A percentile compares a stretch with the other conserved stretches of the same genome.
Evolutionary conservation across 2,329 filamentous ascomycete genomes (phyloP).

Genomic region (Aaosphaeria arxii): DNA sequence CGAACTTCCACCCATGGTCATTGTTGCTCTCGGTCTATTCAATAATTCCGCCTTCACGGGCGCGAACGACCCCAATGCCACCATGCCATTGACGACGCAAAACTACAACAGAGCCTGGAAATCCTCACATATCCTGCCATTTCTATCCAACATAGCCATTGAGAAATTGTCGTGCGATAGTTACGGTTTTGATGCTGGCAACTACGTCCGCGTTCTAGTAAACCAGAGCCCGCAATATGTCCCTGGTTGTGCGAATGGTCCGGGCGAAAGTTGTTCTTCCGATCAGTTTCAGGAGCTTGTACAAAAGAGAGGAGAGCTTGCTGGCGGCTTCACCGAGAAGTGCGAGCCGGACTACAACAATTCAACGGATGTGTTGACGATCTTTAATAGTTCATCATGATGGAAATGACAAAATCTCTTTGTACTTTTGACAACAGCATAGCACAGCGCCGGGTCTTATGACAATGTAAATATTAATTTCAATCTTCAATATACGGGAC

Average conservation of each 20-base stretch:
- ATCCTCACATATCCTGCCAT: constrained; percentile 62
- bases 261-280: constrained; percentile 49
- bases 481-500: too few relatives aligned
- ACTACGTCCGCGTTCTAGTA: constrained; percentile 52
- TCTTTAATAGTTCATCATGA: constrained; percentile 10
- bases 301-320: constrained; percentile 39
- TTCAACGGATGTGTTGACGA: constrained; percentile 40
- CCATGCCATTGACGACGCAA: constrained; percentile 62
- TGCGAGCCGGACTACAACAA: constrained; percentile 44
- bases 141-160: constrained; percentile 64
- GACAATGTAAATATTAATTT: too few relatives aligned
- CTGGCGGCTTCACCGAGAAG: constrained; percentile 42
- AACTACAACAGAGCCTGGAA: constrained; percentile 64
- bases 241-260: constrained; percentile 48
- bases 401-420: constrained; percentile 1
- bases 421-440: not conserved
- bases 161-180: constrained; percentile 64
- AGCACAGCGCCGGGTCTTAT: not conserved
- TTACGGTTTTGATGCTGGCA: constrained; percentile 51
- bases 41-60: constrained; percentile 62
- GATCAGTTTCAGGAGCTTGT: constrained; percentile 45
- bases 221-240: constrained; percentile 51
- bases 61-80: constrained; percentile 55
- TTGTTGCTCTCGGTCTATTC: constrained; percentile 67
- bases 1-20: constrained; percentile 64